Percentiles rank a stretch among this genome's conserved stretches.
These are phyloP conservation scores for Trametes versicolor DNA, from an alignment of 1,284 basidiomycete genomes.

Conservation along the genomic window DNA sequence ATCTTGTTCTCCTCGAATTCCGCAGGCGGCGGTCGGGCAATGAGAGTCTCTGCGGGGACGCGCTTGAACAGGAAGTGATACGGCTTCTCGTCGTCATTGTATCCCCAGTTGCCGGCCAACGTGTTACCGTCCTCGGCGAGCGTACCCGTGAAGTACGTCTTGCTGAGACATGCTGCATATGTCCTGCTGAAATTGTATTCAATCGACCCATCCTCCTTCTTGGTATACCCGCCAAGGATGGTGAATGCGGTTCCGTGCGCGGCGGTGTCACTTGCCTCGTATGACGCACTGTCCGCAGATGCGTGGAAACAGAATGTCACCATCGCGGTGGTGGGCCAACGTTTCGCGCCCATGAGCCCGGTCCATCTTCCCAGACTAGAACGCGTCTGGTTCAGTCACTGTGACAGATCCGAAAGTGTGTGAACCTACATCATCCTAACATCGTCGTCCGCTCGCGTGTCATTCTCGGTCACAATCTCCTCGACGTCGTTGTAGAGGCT, in stretches of 20 bases:
- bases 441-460: slow-evolving; percentile 10
- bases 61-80: slow-evolving; percentile 23
- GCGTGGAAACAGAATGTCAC: slow-evolving; percentile 22
- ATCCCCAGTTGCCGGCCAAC: slow-evolving; percentile 28
- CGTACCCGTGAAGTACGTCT: slow-evolving; percentile 16
- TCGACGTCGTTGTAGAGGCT: slow-evolving; percentile 7
- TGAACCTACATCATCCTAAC: slow-evolving; percentile 9
- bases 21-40: slow-evolving; percentile 5
- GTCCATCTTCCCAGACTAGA: slow-evolving; percentile 23
- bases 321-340: slow-evolving; percentile 9
- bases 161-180: slow-evolving; percentile 18
- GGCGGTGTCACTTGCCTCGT: slow-evolving; percentile 13
- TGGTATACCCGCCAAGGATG: slow-evolving; percentile 15
- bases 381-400: background rate
- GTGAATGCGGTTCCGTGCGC: slow-evolving; percentile 18
- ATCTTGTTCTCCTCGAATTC: slow-evolving; percentile 20
- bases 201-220: slow-evolving; percentile 8
- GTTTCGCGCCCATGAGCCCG: slow-evolving; percentile 5
- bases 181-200: slow-evolving; percentile 24
- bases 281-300: slow-evolving; percentile 7
- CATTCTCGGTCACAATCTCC: slow-evolving; percentile 11
- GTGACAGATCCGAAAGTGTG: too few species aligned
- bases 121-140: slow-evolving; percentile 23
- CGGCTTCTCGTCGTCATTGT: slow-evolving; percentile 8
- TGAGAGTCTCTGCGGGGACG: slow-evolving; percentile 11